Base-by-base conservation (phyloP, 139 green algal genomes). In the Tetradesmus lagerheimii region DNA sequence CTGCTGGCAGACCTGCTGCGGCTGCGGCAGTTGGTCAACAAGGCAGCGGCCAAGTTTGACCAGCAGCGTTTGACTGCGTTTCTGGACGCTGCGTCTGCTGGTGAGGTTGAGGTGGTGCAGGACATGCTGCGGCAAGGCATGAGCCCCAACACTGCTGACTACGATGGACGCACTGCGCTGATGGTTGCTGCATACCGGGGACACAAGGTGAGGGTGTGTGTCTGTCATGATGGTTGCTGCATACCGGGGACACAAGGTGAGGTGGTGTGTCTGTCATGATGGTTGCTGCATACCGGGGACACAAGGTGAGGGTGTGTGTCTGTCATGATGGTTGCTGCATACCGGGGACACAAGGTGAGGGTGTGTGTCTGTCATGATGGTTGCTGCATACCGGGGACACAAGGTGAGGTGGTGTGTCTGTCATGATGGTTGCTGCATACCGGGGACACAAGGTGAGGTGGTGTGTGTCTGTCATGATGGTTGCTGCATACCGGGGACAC, bases 111-210 rank as follows among this genome's bases (percentile, higher is more conserved):
- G 8, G 39, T 57, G 14, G 77, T 91, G 45, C 67, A 89, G 80
- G 84, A 89, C 77, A 93, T 96, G 93, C 77, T 96, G 87, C 88
- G 93, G 53, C 92, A 94, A 35, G 92, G 93, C n/a, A 93, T 94
- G 85, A 84, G 43, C 35, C 64, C 90, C 0, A 83, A 96, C 75
- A 87, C 23, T 34, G 80, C 86, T 12, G 92, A 96, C 85, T 95
- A 95, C 50, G 94, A 96, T 50, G 89, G 91, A 14, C 88, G 92
- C 29, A 95, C 89, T 0, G 92, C 87, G 5, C 87, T 96, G 43
- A 92, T 93, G 88, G 80, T 96, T 64, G 91, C 91, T 0, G 85
- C 80, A 1, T 83, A 43, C 5, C 93, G 92, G 27, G 94, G 94
- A 29, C 89, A 95, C 77, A 39, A 91, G 76, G 87, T 89, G 66